Conservation (phyloP, 495 filamentous ascomycete species). For the Friedmanniomyces endolithicus region DNA sequence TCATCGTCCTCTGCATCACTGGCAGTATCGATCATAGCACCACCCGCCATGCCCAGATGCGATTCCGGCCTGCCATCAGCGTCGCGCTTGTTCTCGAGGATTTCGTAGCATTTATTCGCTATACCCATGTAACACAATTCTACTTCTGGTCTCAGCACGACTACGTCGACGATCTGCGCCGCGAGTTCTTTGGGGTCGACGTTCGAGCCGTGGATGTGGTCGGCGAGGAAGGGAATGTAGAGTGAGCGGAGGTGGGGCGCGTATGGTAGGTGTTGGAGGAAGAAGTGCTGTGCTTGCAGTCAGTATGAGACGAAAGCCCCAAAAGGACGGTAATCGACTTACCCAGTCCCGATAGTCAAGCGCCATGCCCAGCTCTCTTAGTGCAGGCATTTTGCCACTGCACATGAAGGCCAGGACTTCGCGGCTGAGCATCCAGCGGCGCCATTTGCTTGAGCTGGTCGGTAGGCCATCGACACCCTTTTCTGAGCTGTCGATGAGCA, state of each 20-base stretch:
- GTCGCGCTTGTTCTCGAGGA: constrained; percentile 50
- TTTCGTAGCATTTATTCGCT: constrained; percentile 72
- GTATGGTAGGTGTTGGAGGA: constrained; percentile 70
- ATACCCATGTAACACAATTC: constrained; percentile 78
- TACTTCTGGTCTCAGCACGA: constrained; percentile 74
- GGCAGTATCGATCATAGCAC: constrained; percentile 24
- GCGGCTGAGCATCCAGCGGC: constrained; percentile 64
- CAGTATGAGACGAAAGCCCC: constrained; percentile 10
- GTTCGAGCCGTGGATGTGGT: constrained; percentile 42
- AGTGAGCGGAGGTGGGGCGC: constrained; percentile 65
- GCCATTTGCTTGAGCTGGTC: constrained; percentile 40
- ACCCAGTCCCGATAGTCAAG: constrained; percentile 84
- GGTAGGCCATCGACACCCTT: constrained; percentile 26
- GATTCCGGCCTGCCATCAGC: constrained; percentile 20
- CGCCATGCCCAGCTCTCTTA: constrained; percentile 64
- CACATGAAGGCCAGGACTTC: constrained; percentile 68
- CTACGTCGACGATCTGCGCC: constrained; percentile 69
- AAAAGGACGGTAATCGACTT: constrained; percentile 26
- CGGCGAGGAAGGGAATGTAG: constrained; percentile 62
- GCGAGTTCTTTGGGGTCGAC: constrained; percentile 63
- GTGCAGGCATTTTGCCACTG: constrained; percentile 64
- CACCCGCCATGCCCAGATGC: constrained; percentile 18
- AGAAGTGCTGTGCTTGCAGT: constrained; percentile 52
- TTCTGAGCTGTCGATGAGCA: constrained; percentile 65
- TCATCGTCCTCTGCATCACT: constrained; percentile 34